Conservation (phyloP, 2,329 filamentous ascomycete species). For the Blumeriella jaapii region DNA sequence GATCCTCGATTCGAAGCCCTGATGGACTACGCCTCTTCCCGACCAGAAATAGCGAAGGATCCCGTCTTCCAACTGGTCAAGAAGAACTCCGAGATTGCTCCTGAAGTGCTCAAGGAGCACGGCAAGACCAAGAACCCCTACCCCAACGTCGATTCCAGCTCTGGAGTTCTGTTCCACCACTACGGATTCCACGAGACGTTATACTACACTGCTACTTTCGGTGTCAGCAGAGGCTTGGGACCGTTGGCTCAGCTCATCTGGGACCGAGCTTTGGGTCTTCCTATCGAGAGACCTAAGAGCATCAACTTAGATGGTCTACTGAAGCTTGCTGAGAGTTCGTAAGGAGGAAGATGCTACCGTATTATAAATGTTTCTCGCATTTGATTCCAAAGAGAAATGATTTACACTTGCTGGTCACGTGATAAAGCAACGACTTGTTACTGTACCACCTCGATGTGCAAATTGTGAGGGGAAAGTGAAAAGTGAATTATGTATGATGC, state of each 20-base stretch:
- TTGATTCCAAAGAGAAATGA: too few relatives aligned
- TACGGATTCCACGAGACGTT: constrained; percentile 96
- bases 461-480: too few relatives aligned
- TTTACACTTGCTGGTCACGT: too few relatives aligned
- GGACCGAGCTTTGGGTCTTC: constrained; percentile 86
- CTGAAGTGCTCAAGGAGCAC: constrained; percentile 81
- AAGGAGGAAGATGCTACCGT: too few relatives aligned
- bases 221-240: constrained; percentile 61
- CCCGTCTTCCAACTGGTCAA: constrained; percentile 91
- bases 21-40: constrained; percentile 84
- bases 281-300: constrained; percentile 96
- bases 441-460: too few relatives aligned
- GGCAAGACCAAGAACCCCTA: constrained; percentile 98
- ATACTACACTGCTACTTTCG: constrained; percentile 75
- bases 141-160: constrained; percentile 90
- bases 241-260: constrained; percentile 91
- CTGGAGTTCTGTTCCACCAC: constrained; percentile 93
- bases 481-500: too few relatives aligned
- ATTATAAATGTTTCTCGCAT: too few relatives aligned
- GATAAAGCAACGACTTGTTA: too few relatives aligned
- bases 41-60: constrained; percentile 74
- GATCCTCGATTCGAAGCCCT: constrained; percentile 93
- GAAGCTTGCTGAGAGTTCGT: constrained; percentile 42
- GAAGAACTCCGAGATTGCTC: constrained; percentile 85
- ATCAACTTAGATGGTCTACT: constrained; percentile 84